phyloP scores from a whole-genome alignment of 768 basidiomycete species.

The Mycena galopus region DNA sequence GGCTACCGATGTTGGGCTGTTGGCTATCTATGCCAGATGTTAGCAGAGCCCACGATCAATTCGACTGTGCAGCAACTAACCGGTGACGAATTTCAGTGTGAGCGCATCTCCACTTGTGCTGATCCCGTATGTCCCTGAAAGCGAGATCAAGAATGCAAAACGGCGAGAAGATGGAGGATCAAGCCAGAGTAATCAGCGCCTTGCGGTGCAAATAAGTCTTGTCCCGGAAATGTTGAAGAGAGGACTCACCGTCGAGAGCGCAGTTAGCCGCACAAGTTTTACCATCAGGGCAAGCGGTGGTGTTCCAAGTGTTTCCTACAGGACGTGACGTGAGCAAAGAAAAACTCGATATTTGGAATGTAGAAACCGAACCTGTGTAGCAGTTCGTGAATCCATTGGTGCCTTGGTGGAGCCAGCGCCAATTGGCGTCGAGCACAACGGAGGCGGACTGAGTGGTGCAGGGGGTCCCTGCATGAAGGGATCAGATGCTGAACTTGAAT shows the following conservation, averaged over 20 bases:
- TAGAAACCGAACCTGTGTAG: conserved; percentile 51
- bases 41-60: not conserved
- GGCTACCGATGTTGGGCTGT: conserved; percentile 51
- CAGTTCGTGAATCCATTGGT: conserved; percentile 54
- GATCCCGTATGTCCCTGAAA: conserved; percentile 62
- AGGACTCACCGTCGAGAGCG: conserved; percentile 49
- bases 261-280: conserved; percentile 60
- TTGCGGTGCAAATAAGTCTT: conserved; percentile 7
- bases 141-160: not conserved
- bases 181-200: conserved; percentile 55
- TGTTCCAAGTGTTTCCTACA: conserved; percentile 62
- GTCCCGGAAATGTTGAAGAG: not conserved
- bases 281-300: conserved; percentile 61
- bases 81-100: conserved; percentile 60
- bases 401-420: conserved; percentile 60
- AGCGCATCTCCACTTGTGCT: conserved; percentile 59
- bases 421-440: conserved; percentile 63
- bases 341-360: conserved; percentile 44
- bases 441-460: conserved; percentile 45
- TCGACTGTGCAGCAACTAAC: conserved; percentile 11
- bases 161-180: conserved; percentile 3
- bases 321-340: conserved; percentile 32
- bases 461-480: conserved; percentile 15
- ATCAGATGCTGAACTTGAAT: not conserved
- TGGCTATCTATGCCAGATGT: not conserved